Conservation (phyloP, 129 eudicot species). For the Arctium minus region DNA sequence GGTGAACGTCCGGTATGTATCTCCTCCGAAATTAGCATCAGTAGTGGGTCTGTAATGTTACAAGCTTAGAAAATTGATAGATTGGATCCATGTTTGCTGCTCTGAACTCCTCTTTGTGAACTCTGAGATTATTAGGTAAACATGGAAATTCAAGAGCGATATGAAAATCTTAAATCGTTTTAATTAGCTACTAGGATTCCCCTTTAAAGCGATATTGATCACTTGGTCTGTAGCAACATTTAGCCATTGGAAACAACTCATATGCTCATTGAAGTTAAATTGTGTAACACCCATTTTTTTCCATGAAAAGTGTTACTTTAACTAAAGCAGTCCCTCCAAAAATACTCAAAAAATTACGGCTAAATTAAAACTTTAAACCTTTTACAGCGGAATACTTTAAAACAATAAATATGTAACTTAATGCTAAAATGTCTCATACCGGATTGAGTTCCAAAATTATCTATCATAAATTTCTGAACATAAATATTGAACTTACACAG, state of each 20-base stretch:
- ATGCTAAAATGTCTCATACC: too few relatives aligned
- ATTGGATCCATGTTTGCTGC: conserved; percentile 84
- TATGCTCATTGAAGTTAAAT: background rate
- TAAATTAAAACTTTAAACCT: too few relatives aligned
- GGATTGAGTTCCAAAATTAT: too few relatives aligned
- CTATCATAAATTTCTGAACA: too few relatives aligned
- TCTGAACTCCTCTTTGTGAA: conserved; percentile 68
- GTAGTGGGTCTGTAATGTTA: conserved; percentile 41
- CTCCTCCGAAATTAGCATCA: background rate
- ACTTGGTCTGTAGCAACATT: background rate
- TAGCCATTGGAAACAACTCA: background rate
- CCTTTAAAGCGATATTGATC: background rate
- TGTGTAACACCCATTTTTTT: background rate
- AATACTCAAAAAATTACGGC: too few relatives aligned
- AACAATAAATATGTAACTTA: too few relatives aligned
- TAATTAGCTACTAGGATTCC: background rate
- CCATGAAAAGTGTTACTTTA: too few relatives aligned
- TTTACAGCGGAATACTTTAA: too few relatives aligned
- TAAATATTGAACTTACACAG: too few relatives aligned
- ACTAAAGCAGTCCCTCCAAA: too few relatives aligned
- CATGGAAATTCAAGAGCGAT: background rate
- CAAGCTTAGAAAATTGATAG: conserved; percentile 87
- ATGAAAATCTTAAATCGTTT: background rate
- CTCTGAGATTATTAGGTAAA: conserved; percentile 42
- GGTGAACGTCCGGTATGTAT: background rate